Conservation (phyloP, 768 basidiomycete genomes). For the Cystofilobasidium bisporidii region DNA sequence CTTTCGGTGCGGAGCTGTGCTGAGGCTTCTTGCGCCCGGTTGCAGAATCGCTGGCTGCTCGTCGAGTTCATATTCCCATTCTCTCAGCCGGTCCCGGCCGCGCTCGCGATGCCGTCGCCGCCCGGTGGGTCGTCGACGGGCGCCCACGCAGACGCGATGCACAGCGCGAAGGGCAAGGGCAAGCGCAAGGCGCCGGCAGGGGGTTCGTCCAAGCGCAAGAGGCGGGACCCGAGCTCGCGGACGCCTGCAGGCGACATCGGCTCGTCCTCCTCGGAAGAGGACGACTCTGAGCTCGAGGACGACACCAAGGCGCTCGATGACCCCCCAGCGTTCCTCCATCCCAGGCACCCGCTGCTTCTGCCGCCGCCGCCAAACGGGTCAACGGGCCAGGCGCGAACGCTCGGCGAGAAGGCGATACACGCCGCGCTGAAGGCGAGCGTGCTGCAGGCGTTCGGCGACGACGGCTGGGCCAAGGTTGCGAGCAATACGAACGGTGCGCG, state of each 20-base stretch:
- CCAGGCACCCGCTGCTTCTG: slow-evolving; percentile 8
- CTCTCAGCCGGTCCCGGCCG: slow-evolving; percentile 24
- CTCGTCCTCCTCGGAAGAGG: background rate
- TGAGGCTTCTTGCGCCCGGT: background rate
- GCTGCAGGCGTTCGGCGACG: slow-evolving; percentile 26
- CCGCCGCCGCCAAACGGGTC: slow-evolving; percentile 19
- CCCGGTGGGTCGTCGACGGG: background rate
- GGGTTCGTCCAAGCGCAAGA: background rate
- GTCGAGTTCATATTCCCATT: slow-evolving; percentile 61
- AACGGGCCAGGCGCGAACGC: slow-evolving; percentile 16
- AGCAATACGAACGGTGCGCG: slow-evolving; percentile 20
- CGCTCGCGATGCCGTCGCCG: slow-evolving; percentile 16
- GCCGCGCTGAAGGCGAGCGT: slow-evolving; percentile 22
- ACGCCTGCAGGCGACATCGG: background rate
- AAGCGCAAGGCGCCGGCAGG: background rate
- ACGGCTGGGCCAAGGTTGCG: slow-evolving; percentile 22
- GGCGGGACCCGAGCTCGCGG: background rate
- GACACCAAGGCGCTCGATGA: background rate
- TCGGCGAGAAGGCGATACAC: slow-evolving; percentile 22
- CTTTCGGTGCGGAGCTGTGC: too few relatives aligned
- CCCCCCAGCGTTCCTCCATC: background rate
- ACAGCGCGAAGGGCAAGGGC: background rate
- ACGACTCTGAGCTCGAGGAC: slow-evolving; percentile 14
- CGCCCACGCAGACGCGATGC: background rate
- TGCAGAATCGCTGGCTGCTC: slow-evolving; percentile 76